Evolutionary conservation across 305 asterid genomes (phyloP), one percentile per base, ranked within the genome.

Genomic region (Solanum hybrid): DNA sequence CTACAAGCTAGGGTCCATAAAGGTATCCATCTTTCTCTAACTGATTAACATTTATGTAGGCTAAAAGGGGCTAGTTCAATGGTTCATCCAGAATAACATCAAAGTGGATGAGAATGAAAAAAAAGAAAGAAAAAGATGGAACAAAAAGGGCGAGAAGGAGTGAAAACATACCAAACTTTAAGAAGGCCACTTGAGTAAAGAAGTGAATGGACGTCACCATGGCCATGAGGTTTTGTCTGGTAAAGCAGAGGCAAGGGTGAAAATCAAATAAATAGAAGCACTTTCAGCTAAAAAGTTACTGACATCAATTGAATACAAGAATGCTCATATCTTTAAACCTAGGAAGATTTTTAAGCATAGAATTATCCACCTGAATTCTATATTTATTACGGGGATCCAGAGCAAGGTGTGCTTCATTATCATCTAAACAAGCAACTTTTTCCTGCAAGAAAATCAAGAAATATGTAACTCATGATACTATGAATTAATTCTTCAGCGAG

Each of bases 201-300:
- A 94, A 97, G 98, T 57, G 99, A 95, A 93, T 97, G 99, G 92
- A 97, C 98, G 90, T 97, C 99, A 86, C 99, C 99, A 92, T 97
- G 99, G 89, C 99, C 99, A 90, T 97, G 99, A 90, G 99, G 99
- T 93, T 97, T 97, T 91, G 98, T 97, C 99, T 97, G 91, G n/a
- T 91, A 89, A 86, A 92, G 87, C n/a, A 89, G 61, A 37, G 78
- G 88, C 61, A 36, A 11, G 68, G 33, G 51, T 78, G 61, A 90
- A 65, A 72, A 70, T 41, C 17, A 83, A 32, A 87, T 13, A 68
- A 84, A 83, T 51, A 88, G 20, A 31, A 31, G 87, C 61, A 27
- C 15, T 75, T 79, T 88, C 51, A 78, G 41, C 45, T 3, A 88
- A 29, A 41, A 88, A 84, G 76, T 61, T 39, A 38, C 33, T 26